Conservation (phyloP, 495 filamentous ascomycete species). For the Emericellopsis terricola region DNA sequence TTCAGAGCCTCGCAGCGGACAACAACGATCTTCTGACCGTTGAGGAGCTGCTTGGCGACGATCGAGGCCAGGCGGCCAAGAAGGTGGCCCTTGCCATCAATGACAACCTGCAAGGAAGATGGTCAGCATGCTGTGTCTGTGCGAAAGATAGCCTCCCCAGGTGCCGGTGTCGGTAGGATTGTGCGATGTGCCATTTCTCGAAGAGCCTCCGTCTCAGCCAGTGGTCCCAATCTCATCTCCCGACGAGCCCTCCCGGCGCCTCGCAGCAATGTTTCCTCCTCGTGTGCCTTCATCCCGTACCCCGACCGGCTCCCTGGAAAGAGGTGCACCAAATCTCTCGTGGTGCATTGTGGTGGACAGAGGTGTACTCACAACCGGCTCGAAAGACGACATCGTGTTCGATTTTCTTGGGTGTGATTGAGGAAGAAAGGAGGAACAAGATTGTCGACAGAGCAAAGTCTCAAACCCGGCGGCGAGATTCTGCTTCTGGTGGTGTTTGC, state of each 20-base stretch:
- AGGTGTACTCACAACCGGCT: slow-evolving; percentile 78
- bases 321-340: too few species aligned
- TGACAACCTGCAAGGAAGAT: slow-evolving; percentile 80
- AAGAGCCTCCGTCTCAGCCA: too few species aligned
- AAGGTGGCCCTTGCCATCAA: slow-evolving; percentile 99
- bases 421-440: slow-evolving; percentile 14
- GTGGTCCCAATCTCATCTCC: slow-evolving; percentile 1
- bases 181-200: too few species aligned
- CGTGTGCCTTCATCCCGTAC: too few species aligned
- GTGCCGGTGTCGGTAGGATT: too few species aligned
- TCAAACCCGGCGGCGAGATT: slow-evolving; percentile 1
- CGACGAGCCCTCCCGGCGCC: too few species aligned
- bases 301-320: too few species aligned
- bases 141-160: not conserved
- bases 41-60: slow-evolving; percentile 98
- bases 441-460: slow-evolving; percentile 7
- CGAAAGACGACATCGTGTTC: slow-evolving; percentile 93
- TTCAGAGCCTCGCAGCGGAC: slow-evolving; percentile 98
- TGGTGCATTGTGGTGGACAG: too few species aligned
- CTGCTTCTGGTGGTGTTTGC: slow-evolving; percentile 6
- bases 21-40: slow-evolving; percentile 97
- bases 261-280: too few species aligned
- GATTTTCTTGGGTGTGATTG: slow-evolving; percentile 14
- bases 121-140: slow-evolving; percentile 6
- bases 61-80: slow-evolving; percentile 97